phyloP scores from a whole-genome alignment of 2,329 filamentous ascomycete species.

The Fusarium gaditjirri region DNA sequence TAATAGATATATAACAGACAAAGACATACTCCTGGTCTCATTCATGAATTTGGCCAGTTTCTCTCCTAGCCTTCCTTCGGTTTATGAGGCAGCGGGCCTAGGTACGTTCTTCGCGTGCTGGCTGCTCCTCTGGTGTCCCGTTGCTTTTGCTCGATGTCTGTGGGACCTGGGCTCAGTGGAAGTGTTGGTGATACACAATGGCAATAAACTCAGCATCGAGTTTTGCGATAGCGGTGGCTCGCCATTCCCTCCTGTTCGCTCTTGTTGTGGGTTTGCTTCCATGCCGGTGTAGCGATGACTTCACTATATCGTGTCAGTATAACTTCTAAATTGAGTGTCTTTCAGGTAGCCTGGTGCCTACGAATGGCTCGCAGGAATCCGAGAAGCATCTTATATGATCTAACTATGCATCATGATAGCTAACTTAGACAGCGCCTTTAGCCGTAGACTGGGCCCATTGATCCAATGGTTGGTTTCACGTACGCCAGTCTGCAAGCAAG shows the following conservation, averaged over 20 bases:
- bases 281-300: neutral
- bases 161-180: neutral
- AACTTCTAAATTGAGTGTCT: neutral
- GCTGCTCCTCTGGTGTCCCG: neutral
- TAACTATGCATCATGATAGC: neutral
- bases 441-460: too few relatives aligned
- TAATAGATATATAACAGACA: neutral
- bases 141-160: neutral
- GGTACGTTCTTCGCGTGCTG: neutral
- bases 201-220: neutral
- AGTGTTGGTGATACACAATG: neutral
- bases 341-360: too few relatives aligned
- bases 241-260: neutral
- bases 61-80: neutral
- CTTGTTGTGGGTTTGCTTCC: neutral
- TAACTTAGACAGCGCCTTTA: too few relatives aligned
- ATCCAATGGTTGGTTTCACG: neutral
- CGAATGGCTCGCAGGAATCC: fast-evolving
- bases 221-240: too few relatives aligned
- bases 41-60: neutral
- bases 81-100: too few relatives aligned
- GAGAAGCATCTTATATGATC: fast-evolving
- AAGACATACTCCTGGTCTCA: neutral
- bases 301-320: neutral
- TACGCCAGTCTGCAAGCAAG: neutral